Conservation (phyloP, 352 stramenopile genomes). For the Pythium utonaiense region DNA sequence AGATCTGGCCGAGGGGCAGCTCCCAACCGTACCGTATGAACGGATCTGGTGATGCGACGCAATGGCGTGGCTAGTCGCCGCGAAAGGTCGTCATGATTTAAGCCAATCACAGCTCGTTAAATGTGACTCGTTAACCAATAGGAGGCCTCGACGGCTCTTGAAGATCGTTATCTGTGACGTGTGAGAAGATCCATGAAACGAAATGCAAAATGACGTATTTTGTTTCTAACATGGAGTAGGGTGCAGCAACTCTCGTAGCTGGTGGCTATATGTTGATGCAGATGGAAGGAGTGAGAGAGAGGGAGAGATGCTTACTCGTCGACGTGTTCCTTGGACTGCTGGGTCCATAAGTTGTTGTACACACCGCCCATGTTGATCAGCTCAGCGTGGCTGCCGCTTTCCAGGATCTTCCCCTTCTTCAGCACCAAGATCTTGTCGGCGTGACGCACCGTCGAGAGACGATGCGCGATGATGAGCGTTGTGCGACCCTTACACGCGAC, state of each 20-base stretch:
- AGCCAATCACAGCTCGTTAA: not conserved
- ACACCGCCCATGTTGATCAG: slow-evolving; percentile 38
- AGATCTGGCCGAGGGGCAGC: not conserved
- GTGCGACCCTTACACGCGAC: slow-evolving; percentile 50
- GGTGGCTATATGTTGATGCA: not conserved
- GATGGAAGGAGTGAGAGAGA: no score
- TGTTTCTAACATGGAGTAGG: no score
- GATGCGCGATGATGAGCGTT: slow-evolving; percentile 77
- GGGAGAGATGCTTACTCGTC: not conserved
- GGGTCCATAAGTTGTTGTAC: slow-evolving; percentile 22
- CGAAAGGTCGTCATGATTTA: slow-evolving; percentile 2
- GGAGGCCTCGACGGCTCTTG: not conserved
- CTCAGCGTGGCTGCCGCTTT: slow-evolving; percentile 41
- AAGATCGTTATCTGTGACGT: not conserved
- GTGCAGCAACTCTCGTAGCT: no score
- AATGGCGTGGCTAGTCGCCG: not conserved
- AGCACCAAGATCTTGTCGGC: slow-evolving; percentile 70
- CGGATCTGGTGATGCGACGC: not conserved
- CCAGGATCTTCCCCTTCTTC: slow-evolving; percentile 46
- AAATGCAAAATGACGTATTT: no score
- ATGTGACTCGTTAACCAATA: not conserved
- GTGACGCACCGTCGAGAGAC: slow-evolving; percentile 74
- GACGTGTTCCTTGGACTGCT: slow-evolving; percentile 21
- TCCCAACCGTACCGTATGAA: not conserved
- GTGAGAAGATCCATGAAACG: not conserved